Conservation (phyloP, 108 stramenopile species). For the Fistulifera pelliculosa region DNA sequence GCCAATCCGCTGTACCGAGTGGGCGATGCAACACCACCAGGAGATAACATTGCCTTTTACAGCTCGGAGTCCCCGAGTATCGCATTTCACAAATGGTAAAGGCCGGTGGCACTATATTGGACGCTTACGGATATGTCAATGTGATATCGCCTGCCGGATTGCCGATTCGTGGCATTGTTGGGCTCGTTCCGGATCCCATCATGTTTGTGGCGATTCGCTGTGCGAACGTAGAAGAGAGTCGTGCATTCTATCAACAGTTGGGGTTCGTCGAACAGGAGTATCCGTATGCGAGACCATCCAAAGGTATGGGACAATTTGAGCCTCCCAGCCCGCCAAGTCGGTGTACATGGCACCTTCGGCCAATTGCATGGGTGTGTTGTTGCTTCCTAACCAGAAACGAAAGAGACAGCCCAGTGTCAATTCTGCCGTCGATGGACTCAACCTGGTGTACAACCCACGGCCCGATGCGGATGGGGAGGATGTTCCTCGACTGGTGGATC, state of each 20-base stretch:
- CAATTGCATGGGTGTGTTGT: slow-evolving; percentile 74
- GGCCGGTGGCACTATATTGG: slow-evolving; percentile 63
- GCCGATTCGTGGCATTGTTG: slow-evolving; percentile 74
- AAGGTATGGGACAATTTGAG: slow-evolving; percentile 74
- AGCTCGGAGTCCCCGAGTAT: slow-evolving; percentile 74
- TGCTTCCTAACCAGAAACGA: slow-evolving; percentile 46
- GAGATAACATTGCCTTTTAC: slow-evolving; percentile 72
- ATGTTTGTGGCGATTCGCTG: slow-evolving; percentile 82
- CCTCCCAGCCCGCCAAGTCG: slow-evolving; percentile 66
- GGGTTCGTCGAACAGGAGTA: slow-evolving; percentile 71
- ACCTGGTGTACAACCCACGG: slow-evolving; percentile 65
- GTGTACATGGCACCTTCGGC: slow-evolving; percentile 67
- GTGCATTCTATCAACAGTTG: slow-evolving; percentile 60
- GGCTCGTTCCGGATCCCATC: slow-evolving; percentile 72
- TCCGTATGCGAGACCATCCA: slow-evolving; percentile 65
- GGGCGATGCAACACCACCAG: slow-evolving; percentile 44
- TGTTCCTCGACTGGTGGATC: slow-evolving; percentile 32
- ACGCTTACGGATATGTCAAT: slow-evolving; percentile 79
- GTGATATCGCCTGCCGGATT: slow-evolving; percentile 70
- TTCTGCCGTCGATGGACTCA: slow-evolving; percentile 53
- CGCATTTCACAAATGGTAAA: slow-evolving; percentile 75
- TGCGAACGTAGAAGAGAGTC: slow-evolving; percentile 43
- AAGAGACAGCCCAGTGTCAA: slow-evolving; percentile 30
- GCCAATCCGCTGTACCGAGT: slow-evolving; percentile 38
- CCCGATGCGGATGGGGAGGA: slow-evolving; percentile 14